Evolutionary conservation across 345 rosid genomes (phyloP).

Genomic region (Gossypium raimondii): DNA sequence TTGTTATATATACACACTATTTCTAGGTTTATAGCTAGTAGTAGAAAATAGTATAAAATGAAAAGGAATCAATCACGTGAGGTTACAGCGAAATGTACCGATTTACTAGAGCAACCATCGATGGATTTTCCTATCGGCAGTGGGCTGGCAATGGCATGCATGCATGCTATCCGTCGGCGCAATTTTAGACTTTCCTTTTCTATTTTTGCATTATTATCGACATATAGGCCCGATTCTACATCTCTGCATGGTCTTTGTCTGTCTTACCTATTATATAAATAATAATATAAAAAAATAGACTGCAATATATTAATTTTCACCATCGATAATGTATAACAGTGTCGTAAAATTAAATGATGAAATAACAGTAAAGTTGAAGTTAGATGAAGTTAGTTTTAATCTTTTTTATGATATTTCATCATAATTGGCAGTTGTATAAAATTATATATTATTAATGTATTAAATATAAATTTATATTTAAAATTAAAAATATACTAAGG

Average conservation of each 20-base stretch:
- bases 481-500: no score
- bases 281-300: no score
- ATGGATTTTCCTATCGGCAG: neutral
- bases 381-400: no score
- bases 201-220: neutral
- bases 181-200: neutral
- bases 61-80: slow-evolving; percentile 9
- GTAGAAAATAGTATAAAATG: neutral
- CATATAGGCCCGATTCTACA: neutral
- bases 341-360: no score
- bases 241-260: neutral
- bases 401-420: no score
- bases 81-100: neutral
- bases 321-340: no score
- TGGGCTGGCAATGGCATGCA: neutral
- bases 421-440: no score
- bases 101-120: neutral
- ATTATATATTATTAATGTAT: no score
- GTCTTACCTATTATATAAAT: neutral
- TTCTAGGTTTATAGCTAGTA: neutral
- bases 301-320: neutral
- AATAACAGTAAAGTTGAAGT: no score
- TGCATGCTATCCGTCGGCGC: slow-evolving; percentile 6
- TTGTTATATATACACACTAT: no score
- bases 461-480: no score